Conservation (phyloP, 257 asterid genomes). For the Leonotis leonurus region DNA sequence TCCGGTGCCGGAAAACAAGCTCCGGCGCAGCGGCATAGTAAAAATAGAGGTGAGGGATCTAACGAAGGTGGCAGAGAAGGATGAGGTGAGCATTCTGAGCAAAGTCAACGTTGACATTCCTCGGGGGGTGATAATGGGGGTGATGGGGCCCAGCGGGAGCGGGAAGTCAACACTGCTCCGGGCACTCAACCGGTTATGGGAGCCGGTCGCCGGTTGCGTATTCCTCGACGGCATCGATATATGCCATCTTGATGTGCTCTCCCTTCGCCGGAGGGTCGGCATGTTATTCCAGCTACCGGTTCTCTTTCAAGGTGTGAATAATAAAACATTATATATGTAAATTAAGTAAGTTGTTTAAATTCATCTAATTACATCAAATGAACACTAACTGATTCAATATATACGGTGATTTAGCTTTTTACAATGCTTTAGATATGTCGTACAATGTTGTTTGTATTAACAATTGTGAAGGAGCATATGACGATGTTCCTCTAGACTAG, state of each 20-base stretch:
- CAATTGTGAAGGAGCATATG: too few relatives aligned
- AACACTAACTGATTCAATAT: too few relatives aligned
- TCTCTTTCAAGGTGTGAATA: slow-evolving; percentile 6
- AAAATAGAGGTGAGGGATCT: slow-evolving; percentile 19
- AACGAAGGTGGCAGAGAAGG: slow-evolving; percentile 1
- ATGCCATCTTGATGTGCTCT: not conserved
- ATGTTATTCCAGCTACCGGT: slow-evolving; percentile 18
- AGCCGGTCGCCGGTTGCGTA: slow-evolving; percentile 5
- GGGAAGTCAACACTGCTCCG: slow-evolving; percentile 19
- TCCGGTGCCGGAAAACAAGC: not conserved
- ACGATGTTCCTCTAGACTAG: too few relatives aligned
- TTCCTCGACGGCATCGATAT: slow-evolving; percentile 9
- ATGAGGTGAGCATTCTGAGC: slow-evolving; percentile 1
- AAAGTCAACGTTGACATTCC: slow-evolving; percentile 13
- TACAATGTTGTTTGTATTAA: too few relatives aligned
- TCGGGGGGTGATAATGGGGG: slow-evolving; percentile 3
- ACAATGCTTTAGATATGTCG: too few relatives aligned
- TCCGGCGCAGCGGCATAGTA: not conserved
- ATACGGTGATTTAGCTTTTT: too few relatives aligned
- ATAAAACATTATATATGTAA: too few relatives aligned
- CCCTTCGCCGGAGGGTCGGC: slow-evolving; percentile 13
- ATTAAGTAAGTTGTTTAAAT: too few relatives aligned
- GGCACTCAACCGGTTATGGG: slow-evolving; percentile 18
- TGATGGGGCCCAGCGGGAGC: slow-evolving; percentile 18
- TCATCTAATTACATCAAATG: too few relatives aligned